Percentiles rank a stretch among this genome's conserved stretches.
Evolutionary conservation across 2,329 filamentous ascomycete genomes (phyloP).

Genomic region (Lasiodiplodia sp.): DNA sequence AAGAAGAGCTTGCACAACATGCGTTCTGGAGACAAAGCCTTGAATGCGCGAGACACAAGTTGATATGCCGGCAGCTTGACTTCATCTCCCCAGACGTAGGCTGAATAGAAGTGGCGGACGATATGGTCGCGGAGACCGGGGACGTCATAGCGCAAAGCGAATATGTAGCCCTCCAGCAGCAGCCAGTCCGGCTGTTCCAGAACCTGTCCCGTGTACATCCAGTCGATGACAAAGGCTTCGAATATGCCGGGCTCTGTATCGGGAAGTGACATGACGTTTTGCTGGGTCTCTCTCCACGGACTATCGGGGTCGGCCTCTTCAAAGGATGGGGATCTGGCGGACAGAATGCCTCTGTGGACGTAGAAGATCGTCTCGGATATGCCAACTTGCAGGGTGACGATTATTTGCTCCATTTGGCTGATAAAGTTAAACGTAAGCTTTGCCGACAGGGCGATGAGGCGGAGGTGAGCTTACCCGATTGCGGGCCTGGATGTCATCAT

Average conservation of each 20-base stretch:
- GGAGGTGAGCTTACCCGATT: too few relatives aligned
- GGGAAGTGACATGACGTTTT: not conserved
- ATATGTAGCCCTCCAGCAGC: not conserved
- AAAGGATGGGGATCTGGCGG: not conserved
- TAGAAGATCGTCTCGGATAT: not conserved
- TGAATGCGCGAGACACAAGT: not conserved
- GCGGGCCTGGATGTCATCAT: too few relatives aligned
- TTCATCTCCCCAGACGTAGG: not conserved
- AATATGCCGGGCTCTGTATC: not conserved
- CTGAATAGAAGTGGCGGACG: not conserved
- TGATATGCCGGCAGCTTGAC: not conserved
- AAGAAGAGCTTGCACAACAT: not conserved
- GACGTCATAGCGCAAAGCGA: conserved; percentile 20
- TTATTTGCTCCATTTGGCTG: not conserved
- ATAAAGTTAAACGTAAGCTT: too few relatives aligned
- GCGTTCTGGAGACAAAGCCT: not conserved
- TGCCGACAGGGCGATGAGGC: too few relatives aligned
- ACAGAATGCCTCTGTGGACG: not conserved
- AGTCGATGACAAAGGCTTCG: not conserved
- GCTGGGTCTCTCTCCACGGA: not conserved
- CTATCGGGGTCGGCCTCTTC: not conserved
- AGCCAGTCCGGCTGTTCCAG: not conserved
- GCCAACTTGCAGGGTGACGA: conserved; percentile 3
- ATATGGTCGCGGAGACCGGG: not conserved
- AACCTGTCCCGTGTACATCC: not conserved